phyloP scores from a whole-genome alignment of 495 filamentous ascomycete genomes.

The Aspergillus asperescens region DNA sequence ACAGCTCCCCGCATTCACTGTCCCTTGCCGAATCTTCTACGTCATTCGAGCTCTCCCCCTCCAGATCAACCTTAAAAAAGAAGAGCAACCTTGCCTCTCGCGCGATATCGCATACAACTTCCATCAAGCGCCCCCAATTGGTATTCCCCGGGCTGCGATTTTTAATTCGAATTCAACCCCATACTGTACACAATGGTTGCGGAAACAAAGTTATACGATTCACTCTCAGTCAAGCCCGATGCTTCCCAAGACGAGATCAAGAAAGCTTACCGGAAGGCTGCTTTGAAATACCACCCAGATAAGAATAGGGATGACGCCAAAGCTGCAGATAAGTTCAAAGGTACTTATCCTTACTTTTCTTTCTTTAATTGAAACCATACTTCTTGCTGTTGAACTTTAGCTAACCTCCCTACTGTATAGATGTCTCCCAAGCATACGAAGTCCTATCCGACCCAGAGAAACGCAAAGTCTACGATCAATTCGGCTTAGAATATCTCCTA shows the following conservation, averaged over 20 bases:
- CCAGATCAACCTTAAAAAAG: no score
- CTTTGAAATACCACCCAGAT: slow-evolving; percentile 91
- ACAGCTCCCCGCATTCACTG: slow-evolving; percentile 4
- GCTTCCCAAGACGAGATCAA: slow-evolving; percentile 92
- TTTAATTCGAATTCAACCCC: slow-evolving; percentile 16
- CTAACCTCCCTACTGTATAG: slow-evolving; percentile 31
- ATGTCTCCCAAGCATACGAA: slow-evolving; percentile 94
- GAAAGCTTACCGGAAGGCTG: slow-evolving; percentile 91
- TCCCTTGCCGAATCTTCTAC: slow-evolving; percentile 34
- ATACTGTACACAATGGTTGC: slow-evolving; percentile 66
- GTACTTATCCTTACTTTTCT: slow-evolving; percentile 20
- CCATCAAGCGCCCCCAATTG: no score
- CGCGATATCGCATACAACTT: no score
- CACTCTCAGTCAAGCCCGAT: slow-evolving; percentile 66
- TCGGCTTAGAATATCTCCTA: slow-evolving; percentile 85
- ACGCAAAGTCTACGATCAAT: slow-evolving; percentile 92
- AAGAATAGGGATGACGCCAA: slow-evolving; percentile 91
- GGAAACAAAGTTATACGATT: slow-evolving; percentile 82
- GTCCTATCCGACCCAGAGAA: slow-evolving; percentile 97
- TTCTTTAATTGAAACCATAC: no score
- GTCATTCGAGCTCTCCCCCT: slow-evolving; percentile 33
- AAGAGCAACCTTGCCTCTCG: no score
- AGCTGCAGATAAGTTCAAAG: slow-evolving; percentile 85
- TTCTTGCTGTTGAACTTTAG: slow-evolving; percentile 1
- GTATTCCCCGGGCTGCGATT: no score